Evolutionary conservation across 192 early-diverging fungal genomes (phyloP).

Genomic region (Rhizophlyctis rosea): DNA sequence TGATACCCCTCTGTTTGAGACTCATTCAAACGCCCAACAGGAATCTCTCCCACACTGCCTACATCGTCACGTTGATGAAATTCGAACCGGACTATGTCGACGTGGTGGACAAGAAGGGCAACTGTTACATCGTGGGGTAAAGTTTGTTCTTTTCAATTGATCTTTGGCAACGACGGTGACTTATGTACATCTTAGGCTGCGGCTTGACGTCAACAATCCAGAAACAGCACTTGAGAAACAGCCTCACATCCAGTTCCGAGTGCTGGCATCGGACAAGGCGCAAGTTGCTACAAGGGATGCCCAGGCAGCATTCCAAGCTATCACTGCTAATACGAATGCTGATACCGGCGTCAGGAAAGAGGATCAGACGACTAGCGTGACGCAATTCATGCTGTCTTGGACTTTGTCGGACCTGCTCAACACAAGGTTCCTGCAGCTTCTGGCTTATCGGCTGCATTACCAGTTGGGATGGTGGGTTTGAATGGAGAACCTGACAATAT

Average conservation of each 20-base stretch:
- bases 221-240: not conserved
- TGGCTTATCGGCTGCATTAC: constrained; percentile 33
- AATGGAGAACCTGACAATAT: no score
- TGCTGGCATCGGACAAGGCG: constrained; percentile 1
- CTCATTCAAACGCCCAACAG: no score
- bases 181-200: not conserved
- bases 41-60: no score
- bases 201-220: not conserved
- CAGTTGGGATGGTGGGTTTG: constrained; percentile 27
- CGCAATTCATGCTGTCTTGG: constrained; percentile 40
- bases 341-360: not conserved
- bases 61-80: constrained; percentile 24
- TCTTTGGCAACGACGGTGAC: not conserved
- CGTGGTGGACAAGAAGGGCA: constrained; percentile 2
- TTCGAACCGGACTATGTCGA: constrained; percentile 20
- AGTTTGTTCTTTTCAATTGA: not conserved
- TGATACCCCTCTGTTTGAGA: no score
- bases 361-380: not conserved
- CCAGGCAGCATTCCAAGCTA: not conserved
- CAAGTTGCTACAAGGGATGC: not conserved
- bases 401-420: constrained; percentile 34
- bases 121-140: no score
- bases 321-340: constrained; percentile 3
- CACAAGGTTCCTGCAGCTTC: constrained; percentile 28
- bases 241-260: not conserved